Conservation (phyloP, 2,329 filamentous ascomycete species). For the Epichloe typhina region DNA sequence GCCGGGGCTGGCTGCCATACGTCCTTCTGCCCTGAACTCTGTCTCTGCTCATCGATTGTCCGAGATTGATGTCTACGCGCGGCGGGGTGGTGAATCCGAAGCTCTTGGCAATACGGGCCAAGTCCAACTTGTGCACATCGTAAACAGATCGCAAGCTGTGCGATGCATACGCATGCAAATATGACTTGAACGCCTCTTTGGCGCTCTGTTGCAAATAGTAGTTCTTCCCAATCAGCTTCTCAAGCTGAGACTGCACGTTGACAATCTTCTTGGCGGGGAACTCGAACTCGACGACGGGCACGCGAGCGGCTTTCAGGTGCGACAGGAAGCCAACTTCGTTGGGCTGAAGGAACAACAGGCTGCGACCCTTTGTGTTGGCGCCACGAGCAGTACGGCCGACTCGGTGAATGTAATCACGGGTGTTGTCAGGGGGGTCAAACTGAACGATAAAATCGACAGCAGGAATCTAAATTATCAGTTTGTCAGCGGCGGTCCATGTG, state of each 20-base stretch:
- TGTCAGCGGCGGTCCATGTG: not conserved
- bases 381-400: constrained; percentile 90
- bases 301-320: constrained; percentile 79
- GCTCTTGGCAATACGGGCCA: constrained; percentile 71
- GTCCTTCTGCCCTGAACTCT: constrained; percentile 51
- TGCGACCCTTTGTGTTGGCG: constrained; percentile 68
- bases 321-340: constrained; percentile 84
- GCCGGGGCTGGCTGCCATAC: constrained; percentile 69
- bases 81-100: constrained; percentile 73
- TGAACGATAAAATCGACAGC: constrained; percentile 94
- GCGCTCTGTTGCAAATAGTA: constrained; percentile 90
- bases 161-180: constrained; percentile 88
- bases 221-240: constrained; percentile 88
- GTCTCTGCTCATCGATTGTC: constrained; percentile 62
- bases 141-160: constrained; percentile 48
- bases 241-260: constrained; percentile 80
- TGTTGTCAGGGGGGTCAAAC: constrained; percentile 87
- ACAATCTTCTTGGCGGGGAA: constrained; percentile 86
- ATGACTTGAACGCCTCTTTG: constrained; percentile 71
- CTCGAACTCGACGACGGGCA: constrained; percentile 92
- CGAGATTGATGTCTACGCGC: constrained; percentile 71
- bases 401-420: constrained; percentile 85
- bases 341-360: constrained; percentile 86
- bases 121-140: constrained; percentile 71
- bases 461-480: constrained; percentile 48